phyloP scores from a whole-genome alignment of 768 basidiomycete genomes.

The Heimioporus sp. region DNA sequence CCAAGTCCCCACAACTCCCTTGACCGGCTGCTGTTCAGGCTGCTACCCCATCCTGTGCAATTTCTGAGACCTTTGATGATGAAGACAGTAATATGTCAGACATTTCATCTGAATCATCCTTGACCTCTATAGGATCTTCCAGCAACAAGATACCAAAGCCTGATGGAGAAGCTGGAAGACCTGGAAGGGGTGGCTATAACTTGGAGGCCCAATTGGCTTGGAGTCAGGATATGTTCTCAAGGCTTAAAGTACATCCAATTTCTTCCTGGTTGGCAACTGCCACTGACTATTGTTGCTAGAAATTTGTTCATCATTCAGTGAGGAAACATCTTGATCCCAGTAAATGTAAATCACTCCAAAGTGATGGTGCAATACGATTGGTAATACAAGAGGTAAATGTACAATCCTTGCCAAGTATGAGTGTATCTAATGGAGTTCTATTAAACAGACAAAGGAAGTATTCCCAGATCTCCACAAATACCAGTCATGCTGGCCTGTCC shows the following conservation, averaged over 20 bases:
- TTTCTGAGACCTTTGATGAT: background rate
- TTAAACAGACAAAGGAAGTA: background rate
- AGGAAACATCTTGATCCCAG: background rate
- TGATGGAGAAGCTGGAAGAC: slow-evolving; percentile 1
- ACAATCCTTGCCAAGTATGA: background rate
- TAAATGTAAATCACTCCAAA: background rate
- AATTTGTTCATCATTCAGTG: slow-evolving; percentile 2
- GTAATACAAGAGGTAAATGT: background rate
- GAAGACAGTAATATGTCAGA: background rate
- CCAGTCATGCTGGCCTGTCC: slow-evolving; percentile 19
- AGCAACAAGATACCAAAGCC: slow-evolving; percentile 7
- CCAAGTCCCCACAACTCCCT: too few relatives aligned
- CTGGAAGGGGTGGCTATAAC: slow-evolving; percentile 6
- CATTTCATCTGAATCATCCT: background rate
- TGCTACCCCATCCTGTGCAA: too few relatives aligned
- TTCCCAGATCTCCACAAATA: slow-evolving; percentile 1
- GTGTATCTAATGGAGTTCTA: background rate
- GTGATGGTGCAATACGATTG: background rate
- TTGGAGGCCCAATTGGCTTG: slow-evolving; percentile 3
- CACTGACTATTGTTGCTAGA: background rate
- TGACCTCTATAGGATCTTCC: background rate
- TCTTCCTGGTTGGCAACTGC: background rate
- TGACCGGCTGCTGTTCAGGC: too few relatives aligned
- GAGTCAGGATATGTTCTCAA: background rate
- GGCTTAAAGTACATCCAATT: background rate